phyloP scores from a whole-genome alignment of 768 basidiomycete species.

The Agaricus sinodeliciosus region DNA sequence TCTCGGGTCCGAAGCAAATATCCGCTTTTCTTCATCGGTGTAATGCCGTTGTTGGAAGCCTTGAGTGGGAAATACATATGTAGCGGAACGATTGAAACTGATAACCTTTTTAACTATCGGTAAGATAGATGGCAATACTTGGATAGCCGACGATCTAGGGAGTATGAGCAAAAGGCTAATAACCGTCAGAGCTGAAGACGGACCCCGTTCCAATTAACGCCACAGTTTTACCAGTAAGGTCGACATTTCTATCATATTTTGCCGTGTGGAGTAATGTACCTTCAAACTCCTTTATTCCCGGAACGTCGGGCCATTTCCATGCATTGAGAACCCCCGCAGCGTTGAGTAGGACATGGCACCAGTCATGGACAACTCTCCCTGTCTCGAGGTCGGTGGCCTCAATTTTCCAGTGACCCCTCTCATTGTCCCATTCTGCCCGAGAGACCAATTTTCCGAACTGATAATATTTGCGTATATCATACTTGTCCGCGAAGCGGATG shows the following conservation, averaged over 20 bases:
- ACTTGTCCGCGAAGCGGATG: conserved; percentile 21
- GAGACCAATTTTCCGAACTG: conserved; percentile 22
- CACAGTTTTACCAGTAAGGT: conserved; percentile 28
- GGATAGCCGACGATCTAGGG: conserved; percentile 25
- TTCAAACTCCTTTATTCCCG: conserved; percentile 23
- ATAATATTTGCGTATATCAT: conserved; percentile 24
- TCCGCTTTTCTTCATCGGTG: conserved; percentile 32
- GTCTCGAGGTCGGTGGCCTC: conserved; percentile 18
- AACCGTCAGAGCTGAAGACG: neutral
- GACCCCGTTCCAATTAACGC: conserved; percentile 33
- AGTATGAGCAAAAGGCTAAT: neutral
- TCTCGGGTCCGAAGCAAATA: conserved; percentile 29
- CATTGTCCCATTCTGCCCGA: conserved; percentile 24
- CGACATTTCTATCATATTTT: conserved; percentile 21
- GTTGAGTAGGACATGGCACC: conserved; percentile 27
- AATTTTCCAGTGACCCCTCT: conserved; percentile 22
- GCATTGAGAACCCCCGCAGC: conserved; percentile 27
- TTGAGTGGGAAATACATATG: conserved; percentile 24
- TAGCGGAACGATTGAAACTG: conserved; percentile 25
- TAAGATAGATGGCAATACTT: conserved; percentile 27
- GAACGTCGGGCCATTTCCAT: conserved; percentile 33
- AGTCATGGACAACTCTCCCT: conserved; percentile 15
- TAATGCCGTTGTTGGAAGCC: conserved; percentile 24
- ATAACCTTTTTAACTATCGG: conserved; percentile 28
- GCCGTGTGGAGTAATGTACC: conserved; percentile 31